These are phyloP conservation scores for Pistacia integerrima DNA, from an alignment of 345 rosid species.

Conservation along the genomic window DNA sequence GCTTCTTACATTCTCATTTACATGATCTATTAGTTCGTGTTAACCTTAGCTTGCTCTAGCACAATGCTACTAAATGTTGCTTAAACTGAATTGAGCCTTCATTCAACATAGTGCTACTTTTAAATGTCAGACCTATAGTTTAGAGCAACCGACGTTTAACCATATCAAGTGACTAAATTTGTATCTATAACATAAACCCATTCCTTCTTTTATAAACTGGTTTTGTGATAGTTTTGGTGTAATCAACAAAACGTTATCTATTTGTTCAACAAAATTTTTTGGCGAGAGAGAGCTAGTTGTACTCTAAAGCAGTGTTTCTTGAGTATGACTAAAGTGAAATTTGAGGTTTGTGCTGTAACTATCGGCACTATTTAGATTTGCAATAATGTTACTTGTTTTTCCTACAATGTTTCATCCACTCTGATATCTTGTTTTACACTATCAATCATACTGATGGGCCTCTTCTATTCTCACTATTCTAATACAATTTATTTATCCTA, in stretches of 20 bases:
- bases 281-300: slow-evolving; percentile 19
- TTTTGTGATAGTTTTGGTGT: slow-evolving; percentile 25
- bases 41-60: no score
- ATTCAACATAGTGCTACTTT: no score
- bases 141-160: no score
- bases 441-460: neutral
- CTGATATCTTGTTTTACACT: neutral
- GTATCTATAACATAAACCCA: no score
- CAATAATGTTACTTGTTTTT: neutral
- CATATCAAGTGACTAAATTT: no score
- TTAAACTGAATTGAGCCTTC: no score
- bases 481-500: neutral
- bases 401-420: neutral
- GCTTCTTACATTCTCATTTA: no score
- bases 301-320: slow-evolving; percentile 32
- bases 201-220: no score
- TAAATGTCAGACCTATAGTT: no score
- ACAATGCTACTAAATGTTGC: no score
- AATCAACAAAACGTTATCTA: slow-evolving; percentile 30
- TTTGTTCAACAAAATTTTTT: slow-evolving; percentile 21
- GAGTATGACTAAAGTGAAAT: slow-evolving; percentile 21
- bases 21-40: no score
- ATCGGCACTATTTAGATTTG: slow-evolving; percentile 9
- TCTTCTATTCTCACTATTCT: neutral
- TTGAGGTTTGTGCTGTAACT: slow-evolving; percentile 24